phyloP scores from a whole-genome alignment of 2,329 filamentous ascomycete species.

The Hymenotorrendiella dingleyae region DNA sequence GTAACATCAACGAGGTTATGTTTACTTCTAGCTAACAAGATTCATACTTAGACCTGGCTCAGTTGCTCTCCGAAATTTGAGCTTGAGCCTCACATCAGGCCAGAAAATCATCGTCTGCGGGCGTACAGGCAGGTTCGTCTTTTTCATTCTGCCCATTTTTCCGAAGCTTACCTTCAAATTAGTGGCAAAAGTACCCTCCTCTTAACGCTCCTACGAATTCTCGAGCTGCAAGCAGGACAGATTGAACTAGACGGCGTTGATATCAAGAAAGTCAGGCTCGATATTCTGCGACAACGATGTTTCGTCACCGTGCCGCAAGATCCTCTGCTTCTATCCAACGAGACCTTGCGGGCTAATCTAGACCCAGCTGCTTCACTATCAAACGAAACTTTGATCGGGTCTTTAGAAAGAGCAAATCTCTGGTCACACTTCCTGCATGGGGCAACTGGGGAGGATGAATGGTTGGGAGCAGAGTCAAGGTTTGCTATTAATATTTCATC shows the following conservation, averaged over 20 bases:
- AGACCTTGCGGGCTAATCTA: slow-evolving; percentile 29
- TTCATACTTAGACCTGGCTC: slow-evolving; percentile 21
- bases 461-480: no score
- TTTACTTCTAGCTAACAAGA: no score
- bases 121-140: slow-evolving; percentile 41
- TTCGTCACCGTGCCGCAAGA: slow-evolving; percentile 39
- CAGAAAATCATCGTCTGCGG: slow-evolving; percentile 48
- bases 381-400: slow-evolving; percentile 16
- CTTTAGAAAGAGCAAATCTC: slow-evolving; percentile 7
- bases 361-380: slow-evolving; percentile 20
- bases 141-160: not conserved
- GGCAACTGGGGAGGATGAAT: not conserved
- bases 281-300: slow-evolving; percentile 31
- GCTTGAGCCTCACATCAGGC: slow-evolving; percentile 40
- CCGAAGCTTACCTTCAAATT: not conserved
- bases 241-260: slow-evolving; percentile 40
- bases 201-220: slow-evolving; percentile 42
- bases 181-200: slow-evolving; percentile 39
- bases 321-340: slow-evolving; percentile 33
- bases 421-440: slow-evolving; percentile 11
- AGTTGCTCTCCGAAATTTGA: slow-evolving; percentile 29
- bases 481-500: no score
- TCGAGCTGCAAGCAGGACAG: slow-evolving; percentile 36
- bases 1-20: slow-evolving; percentile 37
- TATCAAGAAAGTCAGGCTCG: slow-evolving; percentile 32